phyloP scores from a whole-genome alignment of 2,329 filamentous ascomycete genomes.

The Peltaster fructicola region DNA sequence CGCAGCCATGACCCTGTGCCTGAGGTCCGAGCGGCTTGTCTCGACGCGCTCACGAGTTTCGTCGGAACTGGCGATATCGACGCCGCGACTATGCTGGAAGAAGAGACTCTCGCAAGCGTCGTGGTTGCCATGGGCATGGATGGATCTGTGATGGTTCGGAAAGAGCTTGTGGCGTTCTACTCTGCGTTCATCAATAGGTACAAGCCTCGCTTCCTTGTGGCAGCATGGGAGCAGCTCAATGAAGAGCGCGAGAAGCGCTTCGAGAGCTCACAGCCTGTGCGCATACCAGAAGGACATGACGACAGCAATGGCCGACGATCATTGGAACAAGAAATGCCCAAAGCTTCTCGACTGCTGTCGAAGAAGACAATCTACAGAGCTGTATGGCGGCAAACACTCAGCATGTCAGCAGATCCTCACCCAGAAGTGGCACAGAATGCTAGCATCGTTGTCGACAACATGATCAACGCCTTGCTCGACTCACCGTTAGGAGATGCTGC shows the following conservation, averaged over 20 bases:
- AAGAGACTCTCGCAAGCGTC: conserved; percentile 78
- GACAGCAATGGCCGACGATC: conserved; percentile 7
- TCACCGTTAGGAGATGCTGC: conserved; percentile 58
- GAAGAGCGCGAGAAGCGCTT: conserved; percentile 43
- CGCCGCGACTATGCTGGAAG: conserved; percentile 21
- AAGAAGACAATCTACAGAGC: conserved; percentile 84
- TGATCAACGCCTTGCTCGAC: conserved; percentile 59
- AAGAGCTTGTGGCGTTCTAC: conserved; percentile 83
- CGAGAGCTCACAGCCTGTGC: too few species aligned
- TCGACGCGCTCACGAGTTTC: conserved; percentile 87
- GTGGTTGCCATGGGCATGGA: conserved; percentile 85
- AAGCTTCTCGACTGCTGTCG: conserved; percentile 36
- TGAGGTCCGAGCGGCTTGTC: conserved; percentile 82
- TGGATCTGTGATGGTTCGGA: conserved; percentile 83
- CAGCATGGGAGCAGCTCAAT: conserved; percentile 74
- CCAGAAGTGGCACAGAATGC: conserved; percentile 82
- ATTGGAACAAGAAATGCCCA: conserved; percentile 24
- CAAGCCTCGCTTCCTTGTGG: conserved; percentile 79
- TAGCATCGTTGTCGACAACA: conserved; percentile 66
- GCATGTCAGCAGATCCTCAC: conserved; percentile 84
- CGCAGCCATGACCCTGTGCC: conserved; percentile 73
- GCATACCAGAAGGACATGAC: conserved; percentile 8
- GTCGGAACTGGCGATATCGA: conserved; percentile 50
- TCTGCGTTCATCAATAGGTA: conserved; percentile 83
- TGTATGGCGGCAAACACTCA: conserved; percentile 83